Evolutionary conservation across 805 yeast genomes (phyloP).

Genomic region (Candida bentonensis): DNA sequence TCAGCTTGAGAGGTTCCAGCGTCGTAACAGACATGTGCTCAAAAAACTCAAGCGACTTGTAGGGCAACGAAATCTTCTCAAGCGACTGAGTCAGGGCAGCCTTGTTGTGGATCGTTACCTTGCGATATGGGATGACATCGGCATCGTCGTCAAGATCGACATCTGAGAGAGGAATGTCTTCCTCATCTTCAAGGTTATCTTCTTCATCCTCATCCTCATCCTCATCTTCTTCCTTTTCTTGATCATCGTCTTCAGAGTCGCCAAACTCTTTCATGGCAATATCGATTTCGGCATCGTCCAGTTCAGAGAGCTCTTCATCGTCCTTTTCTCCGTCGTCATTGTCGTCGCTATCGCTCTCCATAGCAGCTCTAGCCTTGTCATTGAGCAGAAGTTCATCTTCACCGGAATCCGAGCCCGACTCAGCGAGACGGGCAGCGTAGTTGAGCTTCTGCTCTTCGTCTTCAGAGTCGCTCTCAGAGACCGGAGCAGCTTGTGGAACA

Average conservation of each 20-base stretch:
- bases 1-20: slow-evolving; percentile 42
- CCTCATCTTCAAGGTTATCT: slow-evolving; percentile 54
- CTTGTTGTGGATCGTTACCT: slow-evolving; percentile 72
- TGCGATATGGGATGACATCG: slow-evolving; percentile 84
- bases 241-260: slow-evolving; percentile 29
- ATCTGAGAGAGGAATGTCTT: slow-evolving; percentile 78
- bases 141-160: slow-evolving; percentile 91
- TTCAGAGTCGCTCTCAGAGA: slow-evolving; percentile 29
- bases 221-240: slow-evolving; percentile 30
- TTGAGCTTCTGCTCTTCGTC: slow-evolving; percentile 16
- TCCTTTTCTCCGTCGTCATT: slow-evolving; percentile 23
- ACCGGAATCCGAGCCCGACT: neutral
- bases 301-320: slow-evolving; percentile 22
- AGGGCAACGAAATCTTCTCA: slow-evolving; percentile 28
- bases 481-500: slow-evolving; percentile 22
- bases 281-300: slow-evolving; percentile 18
- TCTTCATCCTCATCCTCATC: slow-evolving; percentile 39
- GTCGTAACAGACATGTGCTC: slow-evolving; percentile 73
- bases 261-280: slow-evolving; percentile 10
- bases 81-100: slow-evolving; percentile 41
- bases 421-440: neutral
- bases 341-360: slow-evolving; percentile 7
- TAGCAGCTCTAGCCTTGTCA: neutral
- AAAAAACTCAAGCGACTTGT: slow-evolving; percentile 54
- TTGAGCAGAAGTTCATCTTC: neutral